These are phyloP conservation scores for Coprinopsis strossmayeri DNA, from an alignment of 768 basidiomycete genomes.

Conservation along the genomic window DNA sequence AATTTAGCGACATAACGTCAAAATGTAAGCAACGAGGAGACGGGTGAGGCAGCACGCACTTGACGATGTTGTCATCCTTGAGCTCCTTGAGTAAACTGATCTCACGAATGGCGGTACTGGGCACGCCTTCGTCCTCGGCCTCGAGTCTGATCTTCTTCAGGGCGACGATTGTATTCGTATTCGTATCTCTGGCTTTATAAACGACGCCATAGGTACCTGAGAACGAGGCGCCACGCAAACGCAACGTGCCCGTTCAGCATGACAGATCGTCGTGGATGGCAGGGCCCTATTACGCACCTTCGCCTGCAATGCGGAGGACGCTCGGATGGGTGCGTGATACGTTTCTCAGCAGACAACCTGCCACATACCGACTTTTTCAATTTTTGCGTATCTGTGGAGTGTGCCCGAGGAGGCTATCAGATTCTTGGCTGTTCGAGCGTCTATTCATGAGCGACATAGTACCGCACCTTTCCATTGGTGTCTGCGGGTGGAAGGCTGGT, in stretches of 20 bases:
- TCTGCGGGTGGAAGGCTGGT: neutral
- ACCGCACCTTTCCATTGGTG: constrained; percentile 40
- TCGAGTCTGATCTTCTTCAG: constrained; percentile 98
- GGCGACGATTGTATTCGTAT: constrained; percentile 80
- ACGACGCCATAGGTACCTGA: constrained; percentile 98
- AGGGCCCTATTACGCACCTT: constrained; percentile 24
- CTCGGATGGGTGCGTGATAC: constrained; percentile 10
- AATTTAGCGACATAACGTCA: too few species aligned
- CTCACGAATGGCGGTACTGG: constrained; percentile 96
- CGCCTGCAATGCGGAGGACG: constrained; percentile 25
- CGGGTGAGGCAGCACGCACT: constrained; percentile 37
- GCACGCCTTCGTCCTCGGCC: constrained; percentile 98
- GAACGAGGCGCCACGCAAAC: neutral
- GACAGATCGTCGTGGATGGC: neutral
- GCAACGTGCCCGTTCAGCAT: neutral
- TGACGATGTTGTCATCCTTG: constrained; percentile 93
- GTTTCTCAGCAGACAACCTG: constrained; percentile 13
- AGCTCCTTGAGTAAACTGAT: constrained; percentile 96
- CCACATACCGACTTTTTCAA: constrained; percentile 95
- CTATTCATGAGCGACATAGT: constrained; percentile 7
- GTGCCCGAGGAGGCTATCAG: neutral
- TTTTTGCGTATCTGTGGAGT: constrained; percentile 76
- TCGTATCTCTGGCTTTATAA: constrained; percentile 88
- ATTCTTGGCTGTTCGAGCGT: neutral
- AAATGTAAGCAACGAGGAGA: constrained; percentile 1